These are phyloP conservation scores for Cardiospermum halicacabum DNA, from an alignment of 345 rosid species.

Conservation along the genomic window DNA sequence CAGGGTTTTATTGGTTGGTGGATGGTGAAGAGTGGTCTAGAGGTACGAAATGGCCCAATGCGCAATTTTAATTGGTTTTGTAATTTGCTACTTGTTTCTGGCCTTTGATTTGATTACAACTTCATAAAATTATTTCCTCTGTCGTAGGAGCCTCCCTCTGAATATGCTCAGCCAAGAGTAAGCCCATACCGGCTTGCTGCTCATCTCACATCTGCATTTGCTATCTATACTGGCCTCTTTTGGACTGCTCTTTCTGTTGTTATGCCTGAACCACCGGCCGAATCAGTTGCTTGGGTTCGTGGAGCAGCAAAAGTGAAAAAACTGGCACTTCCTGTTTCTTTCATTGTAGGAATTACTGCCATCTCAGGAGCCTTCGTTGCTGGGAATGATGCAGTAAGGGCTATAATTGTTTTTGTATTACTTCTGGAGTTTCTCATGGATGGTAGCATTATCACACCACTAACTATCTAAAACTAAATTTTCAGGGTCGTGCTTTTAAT, in stretches of 20 bases:
- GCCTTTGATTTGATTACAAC: background rate
- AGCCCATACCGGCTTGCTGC: constrained; percentile 96
- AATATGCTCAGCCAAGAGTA: constrained; percentile 80
- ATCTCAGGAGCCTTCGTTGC: constrained; percentile 96
- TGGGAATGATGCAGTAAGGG: constrained; percentile 90
- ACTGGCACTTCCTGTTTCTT: constrained; percentile 72
- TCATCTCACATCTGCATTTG: constrained; percentile 93
- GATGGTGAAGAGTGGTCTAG: constrained; percentile 99
- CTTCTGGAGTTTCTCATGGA: background rate
- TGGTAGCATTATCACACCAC: background rate
- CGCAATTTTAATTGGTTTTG: background rate
- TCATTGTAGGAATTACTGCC: constrained; percentile 81
- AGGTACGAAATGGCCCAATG: constrained; percentile 39
- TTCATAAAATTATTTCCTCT: constrained; percentile 11
- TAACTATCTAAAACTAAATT: constrained; percentile 9
- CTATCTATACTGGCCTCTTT: constrained; percentile 78
- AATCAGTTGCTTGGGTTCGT: constrained; percentile 69
- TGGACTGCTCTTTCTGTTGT: constrained; percentile 94
- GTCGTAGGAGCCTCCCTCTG: constrained; percentile 81
- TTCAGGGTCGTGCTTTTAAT: constrained; percentile 79
- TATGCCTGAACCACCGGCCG: constrained; percentile 96
- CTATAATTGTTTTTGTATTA: background rate
- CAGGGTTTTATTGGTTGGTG: constrained; percentile 99
- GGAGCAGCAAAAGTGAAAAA: constrained; percentile 88
- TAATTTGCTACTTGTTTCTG: background rate